Evolutionary conservation across 352 stramenopile species (phyloP).

Genomic region (Blastocystis sp.): DNA sequence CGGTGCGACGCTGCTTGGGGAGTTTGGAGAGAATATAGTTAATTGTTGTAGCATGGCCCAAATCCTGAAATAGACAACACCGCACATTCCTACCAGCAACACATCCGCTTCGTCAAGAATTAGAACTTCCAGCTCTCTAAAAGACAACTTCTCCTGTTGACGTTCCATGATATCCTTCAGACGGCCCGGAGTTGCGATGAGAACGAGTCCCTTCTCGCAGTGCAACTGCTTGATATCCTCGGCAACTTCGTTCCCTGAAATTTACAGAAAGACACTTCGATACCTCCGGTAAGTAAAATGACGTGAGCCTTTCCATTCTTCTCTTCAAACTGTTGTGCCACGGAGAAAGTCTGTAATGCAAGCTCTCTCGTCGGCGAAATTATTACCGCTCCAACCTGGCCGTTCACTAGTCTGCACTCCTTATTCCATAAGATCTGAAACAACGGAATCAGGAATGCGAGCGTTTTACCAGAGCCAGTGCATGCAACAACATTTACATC

Average conservation of each 20-base stretch:
- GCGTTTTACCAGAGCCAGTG: slow-evolving; percentile 86
- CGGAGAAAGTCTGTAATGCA: slow-evolving; percentile 68
- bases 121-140: slow-evolving; percentile 79
- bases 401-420: slow-evolving; percentile 2
- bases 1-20: slow-evolving; percentile 92
- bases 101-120: slow-evolving; percentile 99
- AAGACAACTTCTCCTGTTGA: slow-evolving; percentile 67
- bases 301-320: slow-evolving; percentile 66
- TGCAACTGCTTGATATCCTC: slow-evolving; percentile 50
- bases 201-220: slow-evolving; percentile 65
- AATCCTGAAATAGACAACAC: slow-evolving; percentile 71
- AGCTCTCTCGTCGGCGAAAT: slow-evolving; percentile 80
- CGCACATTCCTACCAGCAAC: slow-evolving; percentile 71
- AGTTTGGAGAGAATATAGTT: slow-evolving; percentile 81
- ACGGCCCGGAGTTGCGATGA: slow-evolving; percentile 75
- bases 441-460: slow-evolving; percentile 86
- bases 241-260: slow-evolving; percentile 63
- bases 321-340: slow-evolving; percentile 65
- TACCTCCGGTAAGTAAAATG: slow-evolving; percentile 80
- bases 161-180: slow-evolving; percentile 78
- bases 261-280: slow-evolving; percentile 68
- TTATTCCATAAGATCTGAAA: slow-evolving; percentile 77
- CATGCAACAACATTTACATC: slow-evolving; percentile 86
- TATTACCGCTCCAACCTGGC: slow-evolving; percentile 69
- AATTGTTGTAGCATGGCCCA: slow-evolving; percentile 49